Evolutionary conservation across 257 asterid genomes (phyloP), one percentile per base, ranked within the genome.

Genomic region (Prunella vulgaris): DNA sequence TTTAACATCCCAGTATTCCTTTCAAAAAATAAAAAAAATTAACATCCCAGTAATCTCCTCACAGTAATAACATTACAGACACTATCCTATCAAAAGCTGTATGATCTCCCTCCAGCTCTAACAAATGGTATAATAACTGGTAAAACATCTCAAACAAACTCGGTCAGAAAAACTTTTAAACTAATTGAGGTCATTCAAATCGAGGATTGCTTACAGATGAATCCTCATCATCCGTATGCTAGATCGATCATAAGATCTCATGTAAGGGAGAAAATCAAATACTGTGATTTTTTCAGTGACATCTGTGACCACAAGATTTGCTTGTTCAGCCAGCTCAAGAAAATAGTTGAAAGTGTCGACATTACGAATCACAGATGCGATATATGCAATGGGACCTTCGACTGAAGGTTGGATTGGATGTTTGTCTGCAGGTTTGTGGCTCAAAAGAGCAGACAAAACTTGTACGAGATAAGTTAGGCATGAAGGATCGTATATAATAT

Each of bases 391-490:
- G 12, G 90, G 90, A 5, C 73, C 61, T 15, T 74, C 62, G 3
- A 35, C 66, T 5, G 68, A 20, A 28, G 69, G 68, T 38, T 70
- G 74, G 33, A 56, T 37, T 35, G 69, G 35, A 49, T 18, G n/a
- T 7, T 75, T 76, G 14, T 61, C 62, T 60, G 22, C 28, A 7
- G 48, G 24, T 17, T 58, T 40, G 27, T 51, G 75, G 44, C 79
- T 88, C 77, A 88, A 64, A 66, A 93, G 94, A 78, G 79, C 35
- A 2, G 80, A 70, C 20, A 93, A 76, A 35, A 93, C 83, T 33
- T 87, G 87, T 27, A 90, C 86, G 14, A 93, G 99, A 73, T 90
- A 90, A 6, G 99, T 94, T 53, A 90, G 91, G 82, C 84, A 93
- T 5, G 79, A 51, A 3, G 96, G 97, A 77, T 90, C 77, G 28